phyloP scores from a whole-genome alignment of 208 protist species.

The Novymonas esmeraldas region DNA sequence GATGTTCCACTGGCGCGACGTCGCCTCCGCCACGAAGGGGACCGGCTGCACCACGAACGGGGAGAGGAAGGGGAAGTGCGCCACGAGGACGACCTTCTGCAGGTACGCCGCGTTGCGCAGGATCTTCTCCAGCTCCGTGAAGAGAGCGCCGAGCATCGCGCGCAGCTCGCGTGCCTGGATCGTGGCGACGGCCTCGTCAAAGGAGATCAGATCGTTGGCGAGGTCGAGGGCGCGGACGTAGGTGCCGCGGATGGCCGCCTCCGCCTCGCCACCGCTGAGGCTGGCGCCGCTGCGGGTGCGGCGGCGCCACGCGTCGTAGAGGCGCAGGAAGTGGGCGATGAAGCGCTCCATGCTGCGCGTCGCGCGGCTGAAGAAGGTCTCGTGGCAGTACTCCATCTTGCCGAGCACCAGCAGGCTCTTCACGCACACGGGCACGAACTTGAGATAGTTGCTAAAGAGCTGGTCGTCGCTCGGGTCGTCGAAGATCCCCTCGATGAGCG shows the following conservation, averaged over 20 bases:
- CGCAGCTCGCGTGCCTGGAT: slow-evolving; percentile 66
- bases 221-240: slow-evolving; percentile 61
- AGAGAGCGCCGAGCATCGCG: slow-evolving; percentile 70
- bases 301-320: slow-evolving; percentile 81
- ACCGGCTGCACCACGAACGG: slow-evolving; percentile 44
- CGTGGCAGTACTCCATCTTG: slow-evolving; percentile 69
- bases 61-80: slow-evolving; percentile 77
- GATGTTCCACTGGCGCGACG: slow-evolving; percentile 53
- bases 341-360: slow-evolving; percentile 68
- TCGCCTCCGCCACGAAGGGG: slow-evolving; percentile 46
- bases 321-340: slow-evolving; percentile 67
- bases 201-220: slow-evolving; percentile 54
- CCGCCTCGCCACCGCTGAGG: slow-evolving; percentile 29
- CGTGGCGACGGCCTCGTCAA: slow-evolving; percentile 73
- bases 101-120: slow-evolving; percentile 84
- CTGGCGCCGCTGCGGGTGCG: slow-evolving; percentile 39
- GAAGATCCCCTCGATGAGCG: slow-evolving; percentile 48
- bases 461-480: slow-evolving; percentile 62
- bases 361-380: slow-evolving; percentile 71
- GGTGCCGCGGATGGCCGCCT: slow-evolving; percentile 63
- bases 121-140: slow-evolving; percentile 82
- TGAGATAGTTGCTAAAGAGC: slow-evolving; percentile 57
- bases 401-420: slow-evolving; percentile 63
- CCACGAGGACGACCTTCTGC: slow-evolving; percentile 59
- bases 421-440: slow-evolving; percentile 82